Evolutionary conservation across 768 basidiomycete species (phyloP), one percentile per base, ranked within the genome.

Genomic region (Rhodotorula babjevae): DNA sequence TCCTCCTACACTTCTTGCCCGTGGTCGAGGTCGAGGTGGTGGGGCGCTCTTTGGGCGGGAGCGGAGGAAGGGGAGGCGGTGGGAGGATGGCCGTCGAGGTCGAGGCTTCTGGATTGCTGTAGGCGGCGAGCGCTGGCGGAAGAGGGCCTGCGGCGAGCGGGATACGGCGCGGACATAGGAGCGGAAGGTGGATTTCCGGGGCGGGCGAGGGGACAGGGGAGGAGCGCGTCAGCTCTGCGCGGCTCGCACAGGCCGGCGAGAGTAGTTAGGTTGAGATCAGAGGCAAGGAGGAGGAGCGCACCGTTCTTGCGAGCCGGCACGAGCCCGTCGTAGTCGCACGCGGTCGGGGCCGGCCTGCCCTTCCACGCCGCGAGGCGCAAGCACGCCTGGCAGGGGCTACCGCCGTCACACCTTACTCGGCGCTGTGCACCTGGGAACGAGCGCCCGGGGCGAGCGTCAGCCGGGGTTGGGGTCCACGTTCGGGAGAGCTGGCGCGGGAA

Each of bases 311-410:
- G 42, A 27, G 27, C 11, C 29, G 65, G 70, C 2, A 56, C 44
- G 21, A 21, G 31, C 7, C 71, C 65, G 16, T 55, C 61, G 61
- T 67, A 72, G 29, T 55, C 55, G 62, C 71, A 72, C 42, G 16
- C 25, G 1, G n/a, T 21, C 15, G 71, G 71, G 19, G 67, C 58
- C 2, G 71, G 71, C 1, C 53, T 33, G 0, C 71, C 71, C 31
- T 65, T 58, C 71, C 71, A 72, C 31, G 71, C 71, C 33, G 71
- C 71, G 8, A 65, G 64, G 3, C 71, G 52, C 27, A 63, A 31
- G 50, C 71, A 72, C 18, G 71, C 66, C 21, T 52, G n/a, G 53
- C 71, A 72, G 10, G 67, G 62, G 15, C 44, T 58, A 4, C 62
- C 62, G 7, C 71, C 71, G 31, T 53, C 52, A 57, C 71, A 72